Base-by-base conservation (phyloP, 2,329 filamentous ascomycete genomes). In the Colletotrichum ledebouriae region DNA sequence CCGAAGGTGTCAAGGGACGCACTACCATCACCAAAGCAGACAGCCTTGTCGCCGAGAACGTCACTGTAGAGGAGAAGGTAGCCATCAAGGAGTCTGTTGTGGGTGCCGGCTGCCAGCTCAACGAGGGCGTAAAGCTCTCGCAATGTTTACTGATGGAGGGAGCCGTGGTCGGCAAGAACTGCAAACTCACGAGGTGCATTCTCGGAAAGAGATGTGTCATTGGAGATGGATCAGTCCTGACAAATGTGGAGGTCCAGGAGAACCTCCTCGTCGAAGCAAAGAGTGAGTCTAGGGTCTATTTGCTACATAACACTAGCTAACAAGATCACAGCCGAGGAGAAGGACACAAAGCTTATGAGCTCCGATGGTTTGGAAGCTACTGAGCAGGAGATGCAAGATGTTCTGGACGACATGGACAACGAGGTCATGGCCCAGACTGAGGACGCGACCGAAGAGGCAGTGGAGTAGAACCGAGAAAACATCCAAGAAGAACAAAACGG, bases 11-110 rank as follows among this genome's bases (percentile, higher is more conserved):
- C 39, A 93, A 94, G 63, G 85, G 89, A 39, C 90, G 91, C 60
- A 94, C 92, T 53, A 96, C 93, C 4, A 92, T 98, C 63, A 94
- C 93, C 20, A 89, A 91, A 73, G 86, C 88, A 53, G 95, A 98
- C 81, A 93, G 89, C 72, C 85, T 98, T 2, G 88, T 98, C 42
- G 95, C 89, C 1, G 92, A 95, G 66, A 98, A 98, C 75, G 94
- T 97, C 46, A 94, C 90, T 1, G 90, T 98, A 0, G 93, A 95
- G 75, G 93, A 95, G 74, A 95, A 95, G 77, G 91, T 89, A 25
- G 92, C 94, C n/a, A 92, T 99, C 81, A 98, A 97, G 78, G 94
- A 97, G 79, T 92, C 86, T 42, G 93, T 98, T 34, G 89, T 99
- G 46, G 96, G 96, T 3, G 89, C 93, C 4, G 94, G 93, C 73